Evolutionary conservation across 2,329 filamentous ascomycete species (phyloP).

Genomic region (Aureobasidium subglaciale): DNA sequence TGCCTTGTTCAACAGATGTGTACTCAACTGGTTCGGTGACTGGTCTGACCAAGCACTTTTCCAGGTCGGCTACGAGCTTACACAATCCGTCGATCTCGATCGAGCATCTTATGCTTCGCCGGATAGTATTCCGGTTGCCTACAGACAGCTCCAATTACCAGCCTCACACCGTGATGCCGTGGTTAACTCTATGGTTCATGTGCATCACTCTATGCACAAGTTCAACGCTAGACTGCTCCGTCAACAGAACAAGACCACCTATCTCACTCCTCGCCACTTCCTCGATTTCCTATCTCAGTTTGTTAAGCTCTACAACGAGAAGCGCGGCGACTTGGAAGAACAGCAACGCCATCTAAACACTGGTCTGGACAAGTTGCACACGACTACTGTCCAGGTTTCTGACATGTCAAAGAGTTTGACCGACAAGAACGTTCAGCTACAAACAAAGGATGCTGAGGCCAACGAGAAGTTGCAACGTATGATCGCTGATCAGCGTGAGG

Average conservation of each 20-base stretch:
- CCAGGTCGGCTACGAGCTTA: constrained; percentile 93
- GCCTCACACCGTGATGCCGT: constrained; percentile 86
- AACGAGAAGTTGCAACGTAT: constrained; percentile 97
- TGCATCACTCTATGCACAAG: constrained; percentile 86
- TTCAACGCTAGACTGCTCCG: constrained; percentile 85
- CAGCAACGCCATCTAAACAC: constrained; percentile 98
- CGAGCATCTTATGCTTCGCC: constrained; percentile 77
- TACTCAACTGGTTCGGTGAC: constrained; percentile 99
- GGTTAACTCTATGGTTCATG: constrained; percentile 97
- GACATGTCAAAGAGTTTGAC: constrained; percentile 85
- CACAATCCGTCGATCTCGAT: constrained; percentile 92
- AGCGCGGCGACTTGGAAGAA: constrained; percentile 95
- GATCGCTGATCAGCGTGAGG: constrained; percentile 91
- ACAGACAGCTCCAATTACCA: constrained; percentile 74
- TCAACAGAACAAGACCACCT: constrained; percentile 88
- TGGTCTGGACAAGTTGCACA: constrained; percentile 90
- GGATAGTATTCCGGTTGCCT: constrained; percentile 88
- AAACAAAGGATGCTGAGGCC: constrained; percentile 88
- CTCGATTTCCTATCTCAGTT: constrained; percentile 97
- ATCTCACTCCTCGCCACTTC: constrained; percentile 92
- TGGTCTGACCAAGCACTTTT: constrained; percentile 99
- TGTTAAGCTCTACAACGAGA: constrained; percentile 94
- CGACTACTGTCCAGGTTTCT: constrained; percentile 94
- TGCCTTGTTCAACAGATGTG: constrained; percentile 97
- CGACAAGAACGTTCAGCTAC: constrained; percentile 87